Evolutionary conservation across 1,139 yeast genomes (phyloP), one percentile per base, ranked within the genome.

Genomic region (Lodderomyces elongisporus): DNA sequence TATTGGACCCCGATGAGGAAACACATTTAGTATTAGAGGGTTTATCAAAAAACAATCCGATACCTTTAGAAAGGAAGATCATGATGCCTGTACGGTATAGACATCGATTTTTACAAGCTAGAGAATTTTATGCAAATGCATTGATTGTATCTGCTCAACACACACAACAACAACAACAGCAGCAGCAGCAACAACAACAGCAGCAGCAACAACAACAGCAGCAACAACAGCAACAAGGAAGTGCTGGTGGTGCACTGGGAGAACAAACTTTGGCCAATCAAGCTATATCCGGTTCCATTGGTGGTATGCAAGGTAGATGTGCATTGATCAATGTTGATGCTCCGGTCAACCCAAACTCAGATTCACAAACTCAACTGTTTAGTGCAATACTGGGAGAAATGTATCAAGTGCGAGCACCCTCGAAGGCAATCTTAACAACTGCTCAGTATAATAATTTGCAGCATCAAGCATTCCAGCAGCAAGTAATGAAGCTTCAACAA

Each of bases 1-100:
- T 62, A 4, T 56, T 67, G 31, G 72, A 67, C 48, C 95, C 95
- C 4, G 96, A 91, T 49, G 96, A 88, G 53, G 99, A 93, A 51
- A 87, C 96, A 1, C 89, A 85, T 37, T 85, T 84, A 48, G 97
- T 93, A 3, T 66, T 93, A 53, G 91, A 85, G 42, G 97, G 97
- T n/a, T 85, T 91, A 21, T 74, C 84, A 9, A 70, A 85, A 46
- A 81, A 88, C 28, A 72, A 75, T 40, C 89, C 95, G 3, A 67
- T 82, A 40, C 97, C 97, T 1, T 59, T 89, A 39, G 97, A 89
- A 51, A 62, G 88, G 28, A 78, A 77, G 37, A 81, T 81, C 9
- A 53, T 87, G 9, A 62, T 84, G 47, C 89, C 96, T 2, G 71
- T 81, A 1, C 70, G 85, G 35, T 61, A 76, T 40, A 76, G 95